Conservation (phyloP, 1,139 yeast species). For the Kodamaea arcana region DNA sequence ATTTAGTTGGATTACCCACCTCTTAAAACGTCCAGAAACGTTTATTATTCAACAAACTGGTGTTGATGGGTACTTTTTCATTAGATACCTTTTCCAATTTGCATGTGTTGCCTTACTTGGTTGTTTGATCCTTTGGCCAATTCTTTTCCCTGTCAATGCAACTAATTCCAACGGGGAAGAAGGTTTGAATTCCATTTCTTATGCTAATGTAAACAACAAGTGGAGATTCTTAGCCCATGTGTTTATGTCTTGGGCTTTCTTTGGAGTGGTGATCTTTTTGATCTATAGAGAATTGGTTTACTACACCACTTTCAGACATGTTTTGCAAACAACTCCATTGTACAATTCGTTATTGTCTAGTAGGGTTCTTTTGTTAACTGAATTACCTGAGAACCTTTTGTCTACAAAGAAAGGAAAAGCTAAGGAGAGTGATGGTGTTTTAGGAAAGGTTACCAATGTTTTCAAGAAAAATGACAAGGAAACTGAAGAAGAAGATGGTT, state of each 20-base stretch:
- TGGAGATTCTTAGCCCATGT: slow-evolving; percentile 70
- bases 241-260: slow-evolving; percentile 64
- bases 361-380: slow-evolving; percentile 64
- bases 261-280: slow-evolving; percentile 54
- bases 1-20: slow-evolving; percentile 50
- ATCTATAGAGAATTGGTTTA: slow-evolving; percentile 70
- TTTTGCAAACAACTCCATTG: slow-evolving; percentile 64
- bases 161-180: slow-evolving; percentile 57
- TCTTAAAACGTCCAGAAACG: slow-evolving; percentile 56
- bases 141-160: slow-evolving; percentile 83
- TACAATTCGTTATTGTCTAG: slow-evolving; percentile 65
- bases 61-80: slow-evolving; percentile 82
- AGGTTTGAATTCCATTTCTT: slow-evolving; percentile 60
- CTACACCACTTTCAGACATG: slow-evolving; percentile 64
- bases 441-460: no score
- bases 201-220: slow-evolving; percentile 58
- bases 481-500: no score
- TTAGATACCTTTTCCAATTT: slow-evolving; percentile 69
- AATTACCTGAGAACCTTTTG: slow-evolving; percentile 38
- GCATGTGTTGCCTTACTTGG: slow-evolving; percentile 59
- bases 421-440: no score
- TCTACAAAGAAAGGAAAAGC: no score
- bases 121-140: slow-evolving; percentile 65
- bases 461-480: no score
- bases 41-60: slow-evolving; percentile 78